phyloP scores from a whole-genome alignment of 257 asterid species.

The Ehretia macrophylla region DNA sequence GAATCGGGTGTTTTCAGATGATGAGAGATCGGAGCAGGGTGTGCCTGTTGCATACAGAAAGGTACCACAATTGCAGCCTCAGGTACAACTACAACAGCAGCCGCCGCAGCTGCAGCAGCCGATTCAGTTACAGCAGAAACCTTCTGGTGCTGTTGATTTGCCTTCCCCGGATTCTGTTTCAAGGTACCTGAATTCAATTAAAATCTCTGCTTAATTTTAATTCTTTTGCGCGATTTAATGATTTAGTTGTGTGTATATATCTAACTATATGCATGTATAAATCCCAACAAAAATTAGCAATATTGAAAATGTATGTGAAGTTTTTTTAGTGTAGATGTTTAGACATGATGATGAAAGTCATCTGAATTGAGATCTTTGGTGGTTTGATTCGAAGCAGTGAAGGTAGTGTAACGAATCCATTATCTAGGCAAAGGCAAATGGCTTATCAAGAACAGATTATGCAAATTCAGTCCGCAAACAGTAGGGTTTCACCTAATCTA shows the following conservation, averaged over 20 bases:
- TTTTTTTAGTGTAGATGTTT: not conserved
- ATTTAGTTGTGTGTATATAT: not conserved
- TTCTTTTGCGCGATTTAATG: no score
- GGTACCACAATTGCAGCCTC: constrained; percentile 43
- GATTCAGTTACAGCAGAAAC: constrained; percentile 56
- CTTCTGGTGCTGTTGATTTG: constrained; percentile 43
- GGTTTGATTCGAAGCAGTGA: constrained; percentile 37
- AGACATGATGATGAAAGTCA: not conserved
- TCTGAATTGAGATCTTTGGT: constrained; percentile 11
- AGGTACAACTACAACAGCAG: constrained; percentile 40
- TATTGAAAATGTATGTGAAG: not conserved
- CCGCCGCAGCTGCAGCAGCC: constrained; percentile 43
- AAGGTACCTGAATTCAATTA: constrained; percentile 40
- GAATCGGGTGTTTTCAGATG: constrained; percentile 51
- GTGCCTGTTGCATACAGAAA: constrained; percentile 34
- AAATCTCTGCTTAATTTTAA: not conserved
- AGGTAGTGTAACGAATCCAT: constrained; percentile 61
- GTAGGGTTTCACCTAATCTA: constrained; percentile 35
- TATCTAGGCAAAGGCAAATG: constrained; percentile 63
- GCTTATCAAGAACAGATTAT: constrained; percentile 53
- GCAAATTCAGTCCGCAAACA: constrained; percentile 52
- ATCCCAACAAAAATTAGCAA: no score
- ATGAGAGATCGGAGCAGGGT: constrained; percentile 79
- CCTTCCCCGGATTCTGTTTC: constrained; percentile 89
- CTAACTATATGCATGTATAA: not conserved